Base-by-base conservation (phyloP, 192 early-diverging fungal species). In the Ambispora gerdemannii region DNA sequence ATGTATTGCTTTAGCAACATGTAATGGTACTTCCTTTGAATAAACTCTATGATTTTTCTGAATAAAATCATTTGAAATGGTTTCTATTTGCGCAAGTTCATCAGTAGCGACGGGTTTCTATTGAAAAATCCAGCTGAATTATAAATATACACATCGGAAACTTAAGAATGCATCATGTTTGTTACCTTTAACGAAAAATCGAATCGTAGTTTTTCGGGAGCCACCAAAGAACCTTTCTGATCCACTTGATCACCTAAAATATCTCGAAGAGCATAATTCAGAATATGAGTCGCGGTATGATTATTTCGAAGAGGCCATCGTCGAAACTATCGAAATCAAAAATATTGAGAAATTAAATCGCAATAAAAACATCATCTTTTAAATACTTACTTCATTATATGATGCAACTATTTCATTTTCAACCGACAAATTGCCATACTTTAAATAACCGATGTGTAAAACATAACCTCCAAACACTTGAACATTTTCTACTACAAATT, bases 391-490 rank as follows among this genome's bases (percentile, higher is more conserved):
- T 75, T 93, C 93, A 70, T 98, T 92, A 80, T 94, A 97, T 50
- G 89, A 84, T 28, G 88, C 83, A 34, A 89, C 83, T 13, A 97
- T 89, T 25, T 82, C 66, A 71, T 92, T 84, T 30, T 85, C 87
- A 6, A 94, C 76, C 3, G 73, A 63, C 27, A 99, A 76, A 4
- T 82, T 72, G 31, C 97, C 97, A 75, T 93, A 95, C 79, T 93
- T 93, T 65, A 99, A 80, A 80, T 91, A 92, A 28, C 97, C 97
- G 58, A 93, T 88, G 78, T 99, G 97, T 69, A 99, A 86, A 33
- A 99, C 93, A 67, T 93, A 99, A 34, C 94, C 96, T 75, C 91
- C 95, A 75, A 85, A 99, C 11, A 90, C 86, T 82, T 97, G 95
- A 32, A 91, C 91, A 72, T 95, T 88, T 76, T 95, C 94, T 15